Conservation (phyloP, 768 basidiomycete species). For the Dioszegia crocea region DNA sequence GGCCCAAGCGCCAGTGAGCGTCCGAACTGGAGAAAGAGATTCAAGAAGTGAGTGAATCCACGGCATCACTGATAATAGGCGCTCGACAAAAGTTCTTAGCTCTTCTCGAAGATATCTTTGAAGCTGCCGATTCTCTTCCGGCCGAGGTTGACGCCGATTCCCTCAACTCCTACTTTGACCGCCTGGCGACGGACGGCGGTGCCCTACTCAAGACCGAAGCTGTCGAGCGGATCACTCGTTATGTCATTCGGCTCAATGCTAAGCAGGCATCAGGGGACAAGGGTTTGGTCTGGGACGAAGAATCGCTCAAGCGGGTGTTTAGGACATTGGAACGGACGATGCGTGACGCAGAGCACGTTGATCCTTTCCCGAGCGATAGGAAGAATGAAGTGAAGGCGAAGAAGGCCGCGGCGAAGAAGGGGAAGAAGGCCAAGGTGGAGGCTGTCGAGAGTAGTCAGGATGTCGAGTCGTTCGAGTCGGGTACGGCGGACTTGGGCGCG, state of each 20-base stretch:
- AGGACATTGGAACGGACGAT: constrained; percentile 77
- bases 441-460: constrained; percentile 18
- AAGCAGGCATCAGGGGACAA: constrained; percentile 53
- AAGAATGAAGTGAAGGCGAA: constrained; percentile 26
- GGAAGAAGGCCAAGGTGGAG: constrained; percentile 49
- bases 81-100: constrained; percentile 64
- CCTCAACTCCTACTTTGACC: constrained; percentile 47
- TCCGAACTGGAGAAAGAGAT: constrained; percentile 41
- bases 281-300: constrained; percentile 64
- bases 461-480: constrained; percentile 13
- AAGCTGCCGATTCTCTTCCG: constrained; percentile 69
- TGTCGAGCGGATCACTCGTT: constrained; percentile 21
- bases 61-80: constrained; percentile 17
- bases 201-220: constrained; percentile 61
- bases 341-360: constrained; percentile 67
- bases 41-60: constrained; percentile 28
- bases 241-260: constrained; percentile 55
- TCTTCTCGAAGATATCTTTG: constrained; percentile 77
- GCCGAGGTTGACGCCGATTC: constrained; percentile 58
- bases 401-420: constrained; percentile 49
- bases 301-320: constrained; percentile 62
- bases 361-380: constrained; percentile 62
- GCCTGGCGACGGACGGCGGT: constrained; percentile 29
- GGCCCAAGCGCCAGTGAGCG: constrained; percentile 17
- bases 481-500: constrained; percentile 8